A percentile compares a stretch with the other conserved stretches of the same genome.
phyloP scores from a whole-genome alignment of 1,284 basidiomycete species.

The Coniophora puteana region DNA sequence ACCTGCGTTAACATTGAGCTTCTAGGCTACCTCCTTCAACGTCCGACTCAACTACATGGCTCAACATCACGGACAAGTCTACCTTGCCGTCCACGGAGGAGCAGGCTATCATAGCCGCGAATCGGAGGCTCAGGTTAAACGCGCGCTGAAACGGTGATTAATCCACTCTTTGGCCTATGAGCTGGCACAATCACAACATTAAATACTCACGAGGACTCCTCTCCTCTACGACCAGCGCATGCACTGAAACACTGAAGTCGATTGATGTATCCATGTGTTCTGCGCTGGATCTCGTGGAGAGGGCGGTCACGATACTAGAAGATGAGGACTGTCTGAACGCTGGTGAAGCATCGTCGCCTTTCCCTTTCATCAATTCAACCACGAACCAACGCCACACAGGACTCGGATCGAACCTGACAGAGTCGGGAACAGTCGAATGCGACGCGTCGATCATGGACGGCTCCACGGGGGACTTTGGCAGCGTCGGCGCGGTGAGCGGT shows the following conservation, averaged over 20 bases:
- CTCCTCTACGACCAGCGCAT: slow-evolving; percentile 39
- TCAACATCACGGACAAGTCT: slow-evolving; percentile 5
- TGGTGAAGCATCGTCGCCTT: slow-evolving; percentile 34
- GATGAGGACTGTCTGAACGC: slow-evolving; percentile 63
- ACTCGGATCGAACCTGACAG: slow-evolving; percentile 70
- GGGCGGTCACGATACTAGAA: slow-evolving; percentile 54
- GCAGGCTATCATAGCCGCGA: slow-evolving; percentile 52
- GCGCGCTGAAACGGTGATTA: slow-evolving; percentile 48
- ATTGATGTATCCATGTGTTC: slow-evolving; percentile 13
- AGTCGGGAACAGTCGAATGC: slow-evolving; percentile 68
- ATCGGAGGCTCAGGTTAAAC: slow-evolving; percentile 47
- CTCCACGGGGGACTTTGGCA: slow-evolving; percentile 50
- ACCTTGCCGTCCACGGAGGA: slow-evolving; percentile 64
- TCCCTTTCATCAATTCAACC: neutral
- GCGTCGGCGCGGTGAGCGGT: slow-evolving; percentile 69
- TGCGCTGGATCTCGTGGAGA: slow-evolving; percentile 43
- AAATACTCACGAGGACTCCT: neutral
- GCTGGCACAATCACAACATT: neutral
- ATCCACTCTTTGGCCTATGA: slow-evolving; percentile 1
- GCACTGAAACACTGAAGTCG: slow-evolving; percentile 30
- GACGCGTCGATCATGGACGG: slow-evolving; percentile 74
- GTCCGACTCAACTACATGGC: too few species aligned
- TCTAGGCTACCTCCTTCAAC: too few species aligned
- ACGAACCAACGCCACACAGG: slow-evolving; percentile 34
- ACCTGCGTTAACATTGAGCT: too few species aligned